phyloP scores from a whole-genome alignment of 2,329 filamentous ascomycete species.

The Trichophyton mentagrophytes region DNA sequence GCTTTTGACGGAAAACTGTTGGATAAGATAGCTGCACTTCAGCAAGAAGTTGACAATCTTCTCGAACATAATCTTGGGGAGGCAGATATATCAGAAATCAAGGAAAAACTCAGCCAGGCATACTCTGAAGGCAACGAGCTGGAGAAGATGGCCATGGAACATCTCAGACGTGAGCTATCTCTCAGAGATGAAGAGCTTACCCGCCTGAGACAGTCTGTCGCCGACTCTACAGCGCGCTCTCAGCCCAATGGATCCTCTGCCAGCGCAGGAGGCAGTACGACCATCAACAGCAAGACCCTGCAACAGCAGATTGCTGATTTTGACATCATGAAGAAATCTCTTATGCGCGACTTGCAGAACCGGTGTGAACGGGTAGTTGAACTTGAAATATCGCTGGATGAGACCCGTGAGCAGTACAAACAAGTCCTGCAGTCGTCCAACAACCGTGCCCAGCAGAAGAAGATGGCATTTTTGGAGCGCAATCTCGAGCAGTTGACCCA shows the following conservation, averaged over 20 bases:
- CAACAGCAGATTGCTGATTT: slow-evolving; percentile 98
- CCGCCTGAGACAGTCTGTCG: slow-evolving; percentile 65
- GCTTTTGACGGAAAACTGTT: slow-evolving; percentile 55
- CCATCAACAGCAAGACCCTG: slow-evolving; percentile 74
- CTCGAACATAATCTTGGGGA: slow-evolving; percentile 67
- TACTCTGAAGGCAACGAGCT: slow-evolving; percentile 63
- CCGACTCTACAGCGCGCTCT: slow-evolving; percentile 27
- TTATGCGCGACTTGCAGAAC: slow-evolving; percentile 98
- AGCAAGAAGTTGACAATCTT: slow-evolving; percentile 73
- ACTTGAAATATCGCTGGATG: slow-evolving; percentile 92
- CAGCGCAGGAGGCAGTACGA: slow-evolving; percentile 48
- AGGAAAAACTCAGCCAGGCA: slow-evolving; percentile 61
- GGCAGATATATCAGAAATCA: slow-evolving; percentile 71
- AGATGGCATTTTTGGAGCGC: slow-evolving; percentile 98
- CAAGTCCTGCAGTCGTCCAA: slow-evolving; percentile 93
- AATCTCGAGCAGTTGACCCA: slow-evolving; percentile 96
- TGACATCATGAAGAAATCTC: slow-evolving; percentile 98
- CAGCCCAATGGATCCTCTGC: slow-evolving; percentile 43
- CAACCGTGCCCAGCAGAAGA: slow-evolving; percentile 98
- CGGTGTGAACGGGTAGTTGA: slow-evolving; percentile 96
- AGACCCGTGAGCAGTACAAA: slow-evolving; percentile 98
- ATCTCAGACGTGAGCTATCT: slow-evolving; percentile 61
- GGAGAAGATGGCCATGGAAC: slow-evolving; percentile 59
- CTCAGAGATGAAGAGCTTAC: slow-evolving; percentile 71
- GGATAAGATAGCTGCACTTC: slow-evolving; percentile 56